Conservation (phyloP, 1,139 yeast species). For the Suhomyces coccinellae region DNA sequence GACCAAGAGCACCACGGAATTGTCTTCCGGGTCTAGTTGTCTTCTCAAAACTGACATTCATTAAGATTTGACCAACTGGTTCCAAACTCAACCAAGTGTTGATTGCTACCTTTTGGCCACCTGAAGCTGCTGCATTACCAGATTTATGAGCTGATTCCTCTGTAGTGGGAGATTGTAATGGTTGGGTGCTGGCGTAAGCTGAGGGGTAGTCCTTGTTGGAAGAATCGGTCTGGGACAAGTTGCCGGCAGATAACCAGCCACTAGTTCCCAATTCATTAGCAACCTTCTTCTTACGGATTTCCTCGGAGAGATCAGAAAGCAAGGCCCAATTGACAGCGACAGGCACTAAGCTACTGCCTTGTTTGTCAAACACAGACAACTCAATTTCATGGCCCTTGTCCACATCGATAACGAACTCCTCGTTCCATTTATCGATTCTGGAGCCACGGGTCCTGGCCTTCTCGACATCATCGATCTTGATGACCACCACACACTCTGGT, state of each 20-base stretch:
- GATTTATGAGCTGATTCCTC: conserved; percentile 7
- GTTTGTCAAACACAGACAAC: conserved; percentile 79
- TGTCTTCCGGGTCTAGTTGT: conserved; percentile 52
- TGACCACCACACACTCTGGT: conserved; percentile 75
- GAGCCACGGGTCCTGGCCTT: conserved; percentile 74
- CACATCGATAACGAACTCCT: conserved; percentile 74
- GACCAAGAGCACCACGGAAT: conserved; percentile 77
- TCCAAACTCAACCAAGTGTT: conserved; percentile 92
- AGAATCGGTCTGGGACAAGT: conserved; percentile 30
- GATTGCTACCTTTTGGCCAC: conserved; percentile 38
- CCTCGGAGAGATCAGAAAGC: conserved; percentile 89
- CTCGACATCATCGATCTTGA: conserved; percentile 86
- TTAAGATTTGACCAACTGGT: conserved; percentile 86
- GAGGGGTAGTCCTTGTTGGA: conserved; percentile 14
- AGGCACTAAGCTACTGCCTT: conserved; percentile 66
- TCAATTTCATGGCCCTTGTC: conserved; percentile 93
- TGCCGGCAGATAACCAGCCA: conserved; percentile 88
- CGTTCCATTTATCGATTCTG: conserved; percentile 81
- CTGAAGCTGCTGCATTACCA: conserved; percentile 8
- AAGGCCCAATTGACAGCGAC: conserved; percentile 94
- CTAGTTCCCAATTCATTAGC: conserved; percentile 69
- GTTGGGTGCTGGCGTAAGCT: background rate
- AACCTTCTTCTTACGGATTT: conserved; percentile 85
- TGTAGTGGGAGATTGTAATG: background rate
- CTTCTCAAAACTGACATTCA: conserved; percentile 79